Percentiles rank a stretch among this genome's conserved stretches.
phyloP scores from a whole-genome alignment of 2,329 filamentous ascomycete genomes.

The Diaporthe sp. region DNA sequence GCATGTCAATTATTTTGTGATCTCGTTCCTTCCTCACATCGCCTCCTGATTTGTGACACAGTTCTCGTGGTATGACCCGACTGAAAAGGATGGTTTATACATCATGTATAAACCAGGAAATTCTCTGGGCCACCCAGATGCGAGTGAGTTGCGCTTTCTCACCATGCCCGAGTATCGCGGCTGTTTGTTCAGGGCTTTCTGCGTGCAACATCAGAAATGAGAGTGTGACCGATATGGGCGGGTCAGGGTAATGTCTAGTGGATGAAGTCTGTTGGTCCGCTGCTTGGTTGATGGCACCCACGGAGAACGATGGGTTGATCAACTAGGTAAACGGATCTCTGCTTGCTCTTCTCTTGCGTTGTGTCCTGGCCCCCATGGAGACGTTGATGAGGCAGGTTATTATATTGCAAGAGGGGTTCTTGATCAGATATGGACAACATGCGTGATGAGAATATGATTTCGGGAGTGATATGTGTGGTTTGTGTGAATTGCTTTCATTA shows the following conservation, averaged over 20 bases:
- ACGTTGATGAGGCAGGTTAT: conserved; percentile 67
- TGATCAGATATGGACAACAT: not conserved
- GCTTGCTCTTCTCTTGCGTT: conserved; percentile 72
- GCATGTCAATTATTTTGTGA: conserved; percentile 5
- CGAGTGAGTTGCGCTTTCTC: not conserved
- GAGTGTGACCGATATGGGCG: not conserved
- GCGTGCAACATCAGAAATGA: not conserved
- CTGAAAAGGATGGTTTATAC: not conserved
- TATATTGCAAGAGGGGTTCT: conserved; percentile 72
- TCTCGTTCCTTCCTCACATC: not conserved
- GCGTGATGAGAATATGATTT: conserved; percentile 27
- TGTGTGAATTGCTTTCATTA: not conserved
- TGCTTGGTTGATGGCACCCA: conserved; percentile 28
- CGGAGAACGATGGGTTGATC: not conserved
- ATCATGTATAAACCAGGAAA: not conserved
- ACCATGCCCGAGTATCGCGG: not conserved
- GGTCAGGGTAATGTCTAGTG: not conserved
- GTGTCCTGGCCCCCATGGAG: conserved; percentile 72
- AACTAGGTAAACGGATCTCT: conserved; percentile 24
- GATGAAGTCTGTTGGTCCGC: not conserved
- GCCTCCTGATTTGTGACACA: no score
- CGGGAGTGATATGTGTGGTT: not conserved
- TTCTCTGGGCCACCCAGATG: not conserved
- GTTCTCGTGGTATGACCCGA: not conserved
- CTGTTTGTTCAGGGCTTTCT: not conserved